Evolutionary conservation across 2,329 filamentous ascomycete species (phyloP), one percentile per base, ranked within the genome.

Genomic region (Nothopassalora personata): DNA sequence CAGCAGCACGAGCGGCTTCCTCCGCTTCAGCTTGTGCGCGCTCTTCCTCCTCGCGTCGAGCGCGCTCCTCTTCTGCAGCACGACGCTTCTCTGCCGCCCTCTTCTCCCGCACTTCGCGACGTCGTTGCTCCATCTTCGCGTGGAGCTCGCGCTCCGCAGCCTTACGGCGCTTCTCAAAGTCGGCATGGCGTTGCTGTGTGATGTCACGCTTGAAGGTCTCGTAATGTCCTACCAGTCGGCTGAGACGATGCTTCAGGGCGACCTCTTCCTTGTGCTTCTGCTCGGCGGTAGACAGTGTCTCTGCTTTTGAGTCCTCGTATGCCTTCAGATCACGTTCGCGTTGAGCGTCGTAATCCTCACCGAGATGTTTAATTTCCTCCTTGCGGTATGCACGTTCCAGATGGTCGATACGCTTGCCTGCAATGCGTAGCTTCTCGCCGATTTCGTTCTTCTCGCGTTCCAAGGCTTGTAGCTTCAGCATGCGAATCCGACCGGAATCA

Each of bases 381-480:
- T 93, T 90, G 70, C 94, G 88, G 83, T 95, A 95, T 39, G 94
- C 94, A 79, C 94, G 90, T 81, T 99, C 94, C 68, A 99, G 80
- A 77, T 99, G 93, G 73, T 99, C 94, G 70, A 97, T 90, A 65
- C 94, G 89, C 85, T 97, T 97, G 74, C 89, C 91, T 61, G 92
- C 95, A 69, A 96, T 86, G 69, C 91, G 88, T 55, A 97, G 85
- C 73, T 89, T 91, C 77, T 97, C 91, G 64, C 89, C 90, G 67
- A 97, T 86, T 72, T 94, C 91, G 71, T 93, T 96, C 87, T 97
- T 99, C 81, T 97, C 94, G 69, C 93, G 92, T 79, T 97, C 94
- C 10, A 99, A 85, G 76, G 96, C 93, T 61, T 90, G 89, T 59
- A 99, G 84, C 82, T 97, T 97, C 79, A 99, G 88, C 67, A 90